Conservation (phyloP, 148 eudicot species). For the Rhododendron ferrugineum region DNA sequence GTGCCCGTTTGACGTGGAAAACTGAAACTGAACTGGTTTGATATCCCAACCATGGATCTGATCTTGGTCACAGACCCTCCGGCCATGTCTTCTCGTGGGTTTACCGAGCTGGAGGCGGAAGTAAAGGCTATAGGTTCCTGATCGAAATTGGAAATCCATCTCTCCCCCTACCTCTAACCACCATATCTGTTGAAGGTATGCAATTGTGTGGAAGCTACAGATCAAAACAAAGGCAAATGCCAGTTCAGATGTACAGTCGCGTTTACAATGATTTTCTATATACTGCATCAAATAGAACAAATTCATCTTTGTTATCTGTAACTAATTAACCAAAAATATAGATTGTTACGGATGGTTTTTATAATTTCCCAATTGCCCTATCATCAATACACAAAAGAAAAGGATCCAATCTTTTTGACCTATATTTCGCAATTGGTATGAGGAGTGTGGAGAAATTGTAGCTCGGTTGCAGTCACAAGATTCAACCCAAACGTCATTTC, state of each 20-base stretch:
- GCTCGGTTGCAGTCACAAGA: too few relatives aligned
- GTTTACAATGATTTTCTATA: not conserved
- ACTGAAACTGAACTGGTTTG: conserved; percentile 56
- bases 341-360: not conserved
- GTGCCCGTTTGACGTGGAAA: conserved; percentile 40
- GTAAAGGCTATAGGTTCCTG: conserved; percentile 46
- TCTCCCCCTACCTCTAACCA: conserved; percentile 71
- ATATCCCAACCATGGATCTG: conserved; percentile 67
- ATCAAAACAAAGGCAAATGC: not conserved
- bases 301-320: not conserved
- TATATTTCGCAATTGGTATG: too few relatives aligned
- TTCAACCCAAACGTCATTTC: too few relatives aligned
- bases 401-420: not conserved
- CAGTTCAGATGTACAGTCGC: not conserved
- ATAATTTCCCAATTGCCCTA: not conserved
- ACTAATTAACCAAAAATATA: not conserved
- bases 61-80: conserved; percentile 28
- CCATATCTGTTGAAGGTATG: conserved; percentile 77
- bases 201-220: conserved; percentile 54
- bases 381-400: not conserved
- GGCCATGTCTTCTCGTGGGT: conserved; percentile 19
- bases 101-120: conserved; percentile 60
- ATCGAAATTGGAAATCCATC: conserved; percentile 51
- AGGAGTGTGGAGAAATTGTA: too few relatives aligned
- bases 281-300: not conserved